Evolutionary conservation across 176 grass and related monocot genomes (phyloP).

Genomic region (Stipa capillata): DNA sequence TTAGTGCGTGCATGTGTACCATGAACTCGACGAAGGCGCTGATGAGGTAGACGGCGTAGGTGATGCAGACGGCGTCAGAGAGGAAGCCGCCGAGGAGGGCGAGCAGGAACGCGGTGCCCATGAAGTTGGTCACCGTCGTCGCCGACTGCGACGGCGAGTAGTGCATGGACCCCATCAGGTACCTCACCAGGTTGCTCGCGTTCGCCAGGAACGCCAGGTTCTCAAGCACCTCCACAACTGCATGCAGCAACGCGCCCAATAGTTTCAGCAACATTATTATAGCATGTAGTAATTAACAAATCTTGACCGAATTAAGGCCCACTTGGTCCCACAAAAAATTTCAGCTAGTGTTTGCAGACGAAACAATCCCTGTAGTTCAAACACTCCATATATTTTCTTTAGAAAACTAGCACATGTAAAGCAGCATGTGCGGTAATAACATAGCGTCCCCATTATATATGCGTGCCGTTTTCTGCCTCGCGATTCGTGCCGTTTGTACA

Average conservation of each 20-base stretch:
- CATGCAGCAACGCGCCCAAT: background rate
- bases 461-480: conserved; percentile 21
- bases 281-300: background rate
- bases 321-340: background rate
- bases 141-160: conserved; percentile 82
- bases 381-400: background rate
- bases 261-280: background rate
- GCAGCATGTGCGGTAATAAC: conserved; percentile 1
- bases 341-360: background rate
- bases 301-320: background rate
- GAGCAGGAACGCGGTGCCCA: conserved; percentile 89
- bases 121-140: conserved; percentile 89
- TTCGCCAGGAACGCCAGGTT: conserved; percentile 95
- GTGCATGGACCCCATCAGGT: conserved; percentile 70
- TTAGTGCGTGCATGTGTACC: conserved; percentile 20
- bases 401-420: too few species aligned
- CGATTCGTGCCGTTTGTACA: conserved; percentile 29
- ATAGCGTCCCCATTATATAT: conserved; percentile 2
- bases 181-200: conserved; percentile 94
- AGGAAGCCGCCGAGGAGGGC: conserved; percentile 86
- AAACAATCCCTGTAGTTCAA: background rate
- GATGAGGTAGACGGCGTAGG: conserved; percentile 60
- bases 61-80: conserved; percentile 85
- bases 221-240: conserved; percentile 80
- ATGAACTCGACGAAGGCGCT: conserved; percentile 66